Percentiles rank a stretch among this genome's conserved stretches.
phyloP scores from a whole-genome alignment of 2,329 filamentous ascomycete genomes.

The Claviceps monticola region DNA sequence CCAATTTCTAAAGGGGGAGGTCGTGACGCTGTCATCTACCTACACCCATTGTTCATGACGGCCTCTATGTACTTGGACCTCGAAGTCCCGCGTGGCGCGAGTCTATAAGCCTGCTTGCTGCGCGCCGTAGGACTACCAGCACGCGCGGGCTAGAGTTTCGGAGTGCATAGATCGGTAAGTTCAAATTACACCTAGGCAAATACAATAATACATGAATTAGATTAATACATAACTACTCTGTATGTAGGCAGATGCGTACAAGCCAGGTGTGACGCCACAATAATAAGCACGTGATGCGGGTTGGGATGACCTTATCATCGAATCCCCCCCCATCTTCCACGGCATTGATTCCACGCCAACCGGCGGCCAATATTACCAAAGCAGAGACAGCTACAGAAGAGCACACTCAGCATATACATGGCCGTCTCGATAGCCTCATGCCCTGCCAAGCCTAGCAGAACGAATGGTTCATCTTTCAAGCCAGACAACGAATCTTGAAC shows the following conservation, averaged over 20 bases:
- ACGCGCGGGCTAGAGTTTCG: no score
- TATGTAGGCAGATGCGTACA: no score
- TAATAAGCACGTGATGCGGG: no score
- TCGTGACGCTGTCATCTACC: neutral
- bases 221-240: no score
- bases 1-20: no score
- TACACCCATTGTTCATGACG: neutral
- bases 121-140: neutral
- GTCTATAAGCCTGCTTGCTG: neutral
- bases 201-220: no score
- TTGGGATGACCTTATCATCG: slow-evolving; percentile 12
- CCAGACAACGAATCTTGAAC: slow-evolving; percentile 10
- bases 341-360: slow-evolving; percentile 40
- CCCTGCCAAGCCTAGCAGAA: slow-evolving; percentile 39
- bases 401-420: slow-evolving; percentile 82
- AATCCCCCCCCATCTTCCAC: slow-evolving; percentile 32
- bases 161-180: no score
- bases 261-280: neutral
- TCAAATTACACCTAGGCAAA: no score
- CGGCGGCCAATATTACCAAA: slow-evolving; percentile 90
- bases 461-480: slow-evolving; percentile 5
- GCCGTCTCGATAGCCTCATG: slow-evolving; percentile 56
- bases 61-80: neutral
- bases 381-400: slow-evolving; percentile 90
- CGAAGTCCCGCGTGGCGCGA: neutral